phyloP scores from a whole-genome alignment of 805 yeast genomes.

The Debaryomyces castellii region DNA sequence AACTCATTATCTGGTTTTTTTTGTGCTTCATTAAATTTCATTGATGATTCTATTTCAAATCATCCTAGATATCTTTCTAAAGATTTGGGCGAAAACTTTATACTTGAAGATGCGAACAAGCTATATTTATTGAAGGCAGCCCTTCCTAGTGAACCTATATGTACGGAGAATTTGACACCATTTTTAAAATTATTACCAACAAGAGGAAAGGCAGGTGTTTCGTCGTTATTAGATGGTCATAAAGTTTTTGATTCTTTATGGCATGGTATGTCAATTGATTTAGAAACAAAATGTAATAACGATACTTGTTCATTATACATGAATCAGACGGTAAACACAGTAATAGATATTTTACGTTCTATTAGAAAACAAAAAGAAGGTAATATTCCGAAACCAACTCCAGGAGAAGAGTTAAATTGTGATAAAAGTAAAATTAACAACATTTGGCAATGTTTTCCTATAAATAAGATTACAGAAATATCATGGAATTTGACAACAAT shows the following conservation, averaged over 20 bases:
- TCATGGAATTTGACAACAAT: conserved; percentile 58
- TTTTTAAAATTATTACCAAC: conserved; percentile 88
- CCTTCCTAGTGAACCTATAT: conserved; percentile 90
- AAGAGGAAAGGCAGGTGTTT: conserved; percentile 84
- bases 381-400: conserved; percentile 79
- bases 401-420: conserved; percentile 71
- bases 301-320: conserved; percentile 49
- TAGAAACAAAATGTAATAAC: conserved; percentile 53
- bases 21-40: conserved; percentile 91
- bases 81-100: conserved; percentile 23
- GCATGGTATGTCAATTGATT: conserved; percentile 91
- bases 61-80: conserved; percentile 48
- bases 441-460: conserved; percentile 76
- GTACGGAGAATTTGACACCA: conserved; percentile 96
- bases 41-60: conserved; percentile 77
- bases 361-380: conserved; percentile 56
- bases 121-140: conserved; percentile 75
- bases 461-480: conserved; percentile 48
- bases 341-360: conserved; percentile 67
- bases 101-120: conserved; percentile 20
- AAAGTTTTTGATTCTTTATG: conserved; percentile 86
- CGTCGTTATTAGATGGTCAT: conserved; percentile 86
- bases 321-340: conserved; percentile 68
- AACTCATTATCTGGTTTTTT: conserved; percentile 85
- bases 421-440: conserved; percentile 60